Base-by-base conservation (phyloP, 139 green algal genomes). In the Raphidocelis subcapitata region DNA sequence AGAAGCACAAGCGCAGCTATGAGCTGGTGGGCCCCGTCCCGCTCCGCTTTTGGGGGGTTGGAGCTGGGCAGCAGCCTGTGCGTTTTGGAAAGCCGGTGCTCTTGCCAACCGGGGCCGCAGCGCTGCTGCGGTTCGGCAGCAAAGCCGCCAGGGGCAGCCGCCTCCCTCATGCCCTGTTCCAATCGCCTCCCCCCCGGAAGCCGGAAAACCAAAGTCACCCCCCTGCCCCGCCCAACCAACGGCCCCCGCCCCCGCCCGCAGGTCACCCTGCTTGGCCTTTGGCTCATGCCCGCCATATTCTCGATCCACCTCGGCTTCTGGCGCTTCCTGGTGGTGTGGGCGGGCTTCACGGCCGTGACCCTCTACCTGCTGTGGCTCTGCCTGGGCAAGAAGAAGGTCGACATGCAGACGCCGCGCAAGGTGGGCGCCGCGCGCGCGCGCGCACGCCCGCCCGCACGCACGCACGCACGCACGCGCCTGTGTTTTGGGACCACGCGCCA, bases 261-360 rank as follows among this genome's bases (percentile, higher is more conserved):
- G 85, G 87, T 93, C 20, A 95, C 88, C 23, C 73, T 97, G 5
- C 41, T 94, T 26, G 93, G 92, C 0, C 75, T 97, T 36, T 97
- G 92, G 92, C 66, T 97, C 21, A 86, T 97, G 70, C 93, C 93
- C 0, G 74, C 85, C 3, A 65, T 94, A 21, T 84, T 94, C 59
- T 84, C 66, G 0, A 1, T 90, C 1, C 75, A 90, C 35, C 79
- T 96, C 18, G 55, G 83, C 12, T 95, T 88, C 79, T 97, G 87
- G 88, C 71, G 81, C 2, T 97, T 97, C 73, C 32, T 95, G 29
- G 4, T 73, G 15, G 75, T 94, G 5, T 96, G 90, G 89, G 2
- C 59, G n/a, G 2, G 76, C 0, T 97, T 88, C 78, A 87, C 80
- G 5, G n/a, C 18, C 1, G 65, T 92, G 0, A 94, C 91, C 1